phyloP scores from a whole-genome alignment of 2,329 filamentous ascomycete genomes.

The Penicillium expansum region DNA sequence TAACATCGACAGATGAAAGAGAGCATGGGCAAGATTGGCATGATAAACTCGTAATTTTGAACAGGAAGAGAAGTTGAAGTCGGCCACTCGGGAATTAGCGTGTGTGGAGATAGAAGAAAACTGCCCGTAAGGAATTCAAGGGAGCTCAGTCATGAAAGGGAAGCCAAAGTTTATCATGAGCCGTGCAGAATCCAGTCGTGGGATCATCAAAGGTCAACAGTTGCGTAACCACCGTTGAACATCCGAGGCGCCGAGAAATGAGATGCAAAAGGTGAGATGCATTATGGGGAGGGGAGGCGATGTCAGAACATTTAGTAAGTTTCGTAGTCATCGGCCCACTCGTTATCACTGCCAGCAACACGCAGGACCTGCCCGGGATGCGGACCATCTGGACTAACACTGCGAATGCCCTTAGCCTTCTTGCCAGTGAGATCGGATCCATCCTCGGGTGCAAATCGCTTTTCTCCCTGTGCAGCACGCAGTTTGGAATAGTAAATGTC shows the following conservation, averaged over 20 bases:
- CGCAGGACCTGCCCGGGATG: slow-evolving; percentile 46
- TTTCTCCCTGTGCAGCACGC: slow-evolving; percentile 61
- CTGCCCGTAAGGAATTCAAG: slow-evolving; percentile 13
- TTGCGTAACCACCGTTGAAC: slow-evolving; percentile 19
- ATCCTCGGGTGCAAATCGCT: slow-evolving; percentile 54
- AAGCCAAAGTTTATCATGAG: slow-evolving; percentile 22
- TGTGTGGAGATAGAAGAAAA: slow-evolving; percentile 13
- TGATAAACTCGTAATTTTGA: slow-evolving; percentile 32
- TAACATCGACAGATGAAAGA: slow-evolving; percentile 21
- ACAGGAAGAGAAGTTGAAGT: slow-evolving; percentile 28
- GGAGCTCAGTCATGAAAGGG: slow-evolving; percentile 17
- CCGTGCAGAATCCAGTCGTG: slow-evolving; percentile 25
- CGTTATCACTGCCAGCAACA: slow-evolving; percentile 51
- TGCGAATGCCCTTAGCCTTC: slow-evolving; percentile 48
- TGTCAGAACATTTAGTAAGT: slow-evolving; percentile 33
- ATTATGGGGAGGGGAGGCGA: background rate
- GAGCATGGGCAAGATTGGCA: slow-evolving; percentile 23
- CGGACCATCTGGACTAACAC: slow-evolving; percentile 44
- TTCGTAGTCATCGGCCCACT: slow-evolving; percentile 54
- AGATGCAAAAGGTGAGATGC: background rate
- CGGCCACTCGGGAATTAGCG: slow-evolving; percentile 9
- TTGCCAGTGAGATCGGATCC: slow-evolving; percentile 38
- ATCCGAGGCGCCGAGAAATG: slow-evolving; percentile 15
- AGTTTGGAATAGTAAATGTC: slow-evolving; percentile 80
- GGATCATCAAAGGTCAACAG: slow-evolving; percentile 29